phyloP scores from a whole-genome alignment of 208 protist species.

The Tritrichomonas musculus region DNA sequence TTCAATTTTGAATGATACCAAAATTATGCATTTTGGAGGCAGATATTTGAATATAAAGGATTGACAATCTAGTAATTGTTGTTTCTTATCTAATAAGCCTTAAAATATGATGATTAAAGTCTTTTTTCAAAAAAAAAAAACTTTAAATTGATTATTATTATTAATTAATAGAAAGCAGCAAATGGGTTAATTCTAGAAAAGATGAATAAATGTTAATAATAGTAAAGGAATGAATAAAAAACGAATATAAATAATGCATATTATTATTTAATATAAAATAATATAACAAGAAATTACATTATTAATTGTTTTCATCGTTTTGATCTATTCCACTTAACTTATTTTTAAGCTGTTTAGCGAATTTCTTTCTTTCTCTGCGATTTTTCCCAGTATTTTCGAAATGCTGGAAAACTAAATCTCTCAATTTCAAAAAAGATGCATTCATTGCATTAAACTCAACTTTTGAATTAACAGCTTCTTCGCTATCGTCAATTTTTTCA shows the following conservation, averaged over 20 bases:
- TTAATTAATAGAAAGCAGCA: not conserved
- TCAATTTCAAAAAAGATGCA: not conserved
- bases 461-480: not conserved
- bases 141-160: not conserved
- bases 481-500: not conserved
- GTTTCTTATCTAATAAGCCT: too few relatives aligned
- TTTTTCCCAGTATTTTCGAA: not conserved
- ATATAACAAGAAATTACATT: not conserved
- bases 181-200: not conserved
- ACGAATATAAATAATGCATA: not conserved
- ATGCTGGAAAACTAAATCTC: not conserved
- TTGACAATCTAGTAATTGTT: not conserved
- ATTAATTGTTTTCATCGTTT: too few relatives aligned
- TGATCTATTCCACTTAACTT: too few relatives aligned
- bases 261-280: not conserved
- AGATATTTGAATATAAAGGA: not conserved
- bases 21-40: not conserved
- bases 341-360: not conserved
- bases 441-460: not conserved
- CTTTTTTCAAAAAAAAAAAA: not conserved
- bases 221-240: not conserved
- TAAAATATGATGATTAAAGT: not conserved
- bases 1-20: not conserved
- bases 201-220: not conserved
- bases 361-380: not conserved